Conservation (phyloP, 225 moss, liverwort and hornwort species). For the Pleurozium schreberi region DNA sequence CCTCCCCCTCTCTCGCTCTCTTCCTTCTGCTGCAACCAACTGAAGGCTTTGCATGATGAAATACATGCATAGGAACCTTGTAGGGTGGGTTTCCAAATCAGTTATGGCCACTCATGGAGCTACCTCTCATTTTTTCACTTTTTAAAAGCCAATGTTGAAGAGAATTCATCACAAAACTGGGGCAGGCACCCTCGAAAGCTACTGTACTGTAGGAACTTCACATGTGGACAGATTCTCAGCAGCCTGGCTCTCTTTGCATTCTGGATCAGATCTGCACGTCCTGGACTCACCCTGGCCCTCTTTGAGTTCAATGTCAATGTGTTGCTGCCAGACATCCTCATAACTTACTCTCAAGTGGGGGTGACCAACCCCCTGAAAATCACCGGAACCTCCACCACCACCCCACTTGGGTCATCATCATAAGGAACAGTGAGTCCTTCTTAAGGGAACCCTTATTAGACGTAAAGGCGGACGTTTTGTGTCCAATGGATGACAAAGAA, state of each 20-base stretch:
- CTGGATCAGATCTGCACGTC: not conserved
- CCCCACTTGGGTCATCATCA: not conserved
- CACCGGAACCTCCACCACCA: not conserved
- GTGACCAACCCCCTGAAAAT: not conserved
- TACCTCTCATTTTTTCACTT: not conserved
- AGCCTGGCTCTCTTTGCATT: not conserved
- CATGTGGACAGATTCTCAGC: not conserved
- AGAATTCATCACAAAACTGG: not conserved
- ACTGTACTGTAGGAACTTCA: too few relatives aligned
- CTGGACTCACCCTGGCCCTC: too few relatives aligned
- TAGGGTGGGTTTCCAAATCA: too few relatives aligned
- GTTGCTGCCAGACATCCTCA: not conserved
- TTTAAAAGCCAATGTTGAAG: not conserved
- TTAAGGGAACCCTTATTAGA: too few relatives aligned
- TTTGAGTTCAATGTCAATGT: not conserved
- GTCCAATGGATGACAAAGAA: too few relatives aligned
- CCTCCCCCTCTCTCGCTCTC: not conserved
- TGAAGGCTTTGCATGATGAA: not conserved
- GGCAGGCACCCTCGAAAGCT: too few relatives aligned
- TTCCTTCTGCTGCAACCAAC: not conserved
- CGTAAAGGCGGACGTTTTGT: too few relatives aligned
- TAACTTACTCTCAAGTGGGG: not conserved
- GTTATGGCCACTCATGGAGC: not conserved
- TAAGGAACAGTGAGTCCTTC: not conserved
- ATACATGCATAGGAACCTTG: not conserved